Base-by-base conservation (phyloP, 2,329 filamentous ascomycete genomes). In the Paecilomyces sp. region DNA sequence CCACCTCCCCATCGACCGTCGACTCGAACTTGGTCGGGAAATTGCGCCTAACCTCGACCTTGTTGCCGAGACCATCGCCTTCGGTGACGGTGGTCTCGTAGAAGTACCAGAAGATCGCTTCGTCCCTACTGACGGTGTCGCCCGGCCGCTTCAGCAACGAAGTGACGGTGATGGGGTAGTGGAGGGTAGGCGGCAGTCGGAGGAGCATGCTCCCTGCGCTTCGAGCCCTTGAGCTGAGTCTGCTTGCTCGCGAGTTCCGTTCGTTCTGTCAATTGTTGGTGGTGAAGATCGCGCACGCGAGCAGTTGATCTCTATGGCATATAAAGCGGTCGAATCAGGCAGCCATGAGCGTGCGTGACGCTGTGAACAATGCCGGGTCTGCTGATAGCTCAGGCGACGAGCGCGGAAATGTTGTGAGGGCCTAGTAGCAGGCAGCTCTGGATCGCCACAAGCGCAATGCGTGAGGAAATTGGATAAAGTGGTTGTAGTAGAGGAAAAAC, bases 91-190 rank as follows among this genome's bases (percentile, higher is more conserved):
- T 87, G 75, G 88, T 92, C 68, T 87, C 87, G 78, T 92, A 99
- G 63, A 87, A 87, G 81, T 97, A 99, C 73, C 90, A 86, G 72
- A 99, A 87, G 59, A 97, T 82, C 58, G 86, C 83, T 69, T 92
- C 89, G 70, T 91, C 82, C 74, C 89, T 89, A 69, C 85, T 83
- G 70, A 99, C 84, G 63, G 83, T 72, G 68, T 96, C 91, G 74
- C 90, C 89, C 22, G 85, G 84, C 65, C 82, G 79, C 75, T 91
- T 92, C 66, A 93, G 84, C 62, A 97, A 83, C 75, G 91, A 89
- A 68, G 88, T 92, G 76, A 99, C 88, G 67, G 89, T 96, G 76
- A 97, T 92, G 68, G 94, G 94, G 77, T 97, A 99, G 76, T 89
- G 89, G 67, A 97, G 85, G 76, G 85, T 76, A 58, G 74, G 63